A percentile compares a stretch with the other conserved stretches of the same genome.
These are phyloP conservation scores for Talaromyces thailandensis DNA, from an alignment of 495 filamentous ascomycete species.

Conservation along the genomic window DNA sequence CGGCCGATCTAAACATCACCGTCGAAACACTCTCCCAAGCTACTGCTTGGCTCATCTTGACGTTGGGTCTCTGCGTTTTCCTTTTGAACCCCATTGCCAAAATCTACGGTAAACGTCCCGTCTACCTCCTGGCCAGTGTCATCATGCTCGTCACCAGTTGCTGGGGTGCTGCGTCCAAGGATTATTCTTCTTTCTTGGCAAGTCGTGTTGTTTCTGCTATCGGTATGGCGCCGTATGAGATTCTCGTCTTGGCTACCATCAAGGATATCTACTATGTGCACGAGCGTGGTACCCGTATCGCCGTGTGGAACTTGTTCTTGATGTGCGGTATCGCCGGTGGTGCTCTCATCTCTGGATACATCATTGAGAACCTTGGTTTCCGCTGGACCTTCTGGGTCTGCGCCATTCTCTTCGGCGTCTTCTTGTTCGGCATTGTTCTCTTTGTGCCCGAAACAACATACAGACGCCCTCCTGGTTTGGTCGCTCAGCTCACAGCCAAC, in stretches of 20 bases:
- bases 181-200: slow-evolving; percentile 43
- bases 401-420: slow-evolving; percentile 33
- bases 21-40: slow-evolving; percentile 28
- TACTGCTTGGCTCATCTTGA: slow-evolving; percentile 39
- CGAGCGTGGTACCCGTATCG: slow-evolving; percentile 40
- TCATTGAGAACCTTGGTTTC: slow-evolving; percentile 40
- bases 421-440: slow-evolving; percentile 37
- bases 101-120: slow-evolving; percentile 47
- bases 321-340: slow-evolving; percentile 35
- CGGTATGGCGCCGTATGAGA: slow-evolving; percentile 37
- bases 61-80: slow-evolving; percentile 41
- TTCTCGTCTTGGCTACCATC: slow-evolving; percentile 39
- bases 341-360: slow-evolving; percentile 39
- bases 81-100: slow-evolving; percentile 49
- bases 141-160: slow-evolving; percentile 45
- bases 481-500: slow-evolving; percentile 1
- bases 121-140: slow-evolving; percentile 44
- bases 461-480: slow-evolving; percentile 10
- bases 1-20: slow-evolving; percentile 31
- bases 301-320: slow-evolving; percentile 36
- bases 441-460: slow-evolving; percentile 45
- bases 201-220: slow-evolving; percentile 16
- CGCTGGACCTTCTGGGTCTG: slow-evolving; percentile 41
- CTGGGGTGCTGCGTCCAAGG: slow-evolving; percentile 42
- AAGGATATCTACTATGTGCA: slow-evolving; percentile 52